Evolutionary conservation across 1,139 yeast species (phyloP), one percentile per base, ranked within the genome.

Genomic region (Debaryomyces sp.): DNA sequence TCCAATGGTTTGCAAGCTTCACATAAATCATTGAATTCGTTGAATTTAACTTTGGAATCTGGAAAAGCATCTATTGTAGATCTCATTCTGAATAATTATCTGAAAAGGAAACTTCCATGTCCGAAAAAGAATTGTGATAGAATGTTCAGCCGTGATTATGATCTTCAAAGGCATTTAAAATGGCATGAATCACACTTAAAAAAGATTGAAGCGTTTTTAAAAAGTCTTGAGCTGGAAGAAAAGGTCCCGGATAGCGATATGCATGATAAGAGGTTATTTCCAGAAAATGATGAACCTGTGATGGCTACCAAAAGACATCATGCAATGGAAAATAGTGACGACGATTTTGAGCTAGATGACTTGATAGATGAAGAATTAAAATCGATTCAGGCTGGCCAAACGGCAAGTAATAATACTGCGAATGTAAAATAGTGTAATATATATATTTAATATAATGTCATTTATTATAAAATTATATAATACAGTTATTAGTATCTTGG

Each of bases 181-280:
- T 81, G 87, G 86, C 89, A 84, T 58, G 71, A 72, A 9, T 65
- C 66, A 21, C 72, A 73, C 33, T 56, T 69, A 49, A 54, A 53
- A 39, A 69, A 64, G 53, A 66, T 75, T 10, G 72, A 71, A 47
- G 52, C 52, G 8, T 75, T 66, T 47, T 63, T 76, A 50, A 57
- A 56, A 6, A 62, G 71, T 1, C 56, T 75, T 36, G 66, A 64
- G 26, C 45, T 54, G 13, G 58, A 53, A n/a, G 50, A 46, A 26
- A 23, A 24, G 8, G 50, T 46, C 15, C 44, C 18, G 12, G 18
- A 44, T 22, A 48, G 46, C 32, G n/a, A 12, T 21, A 42, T 33
- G 27, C 33, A 32, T 12, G 47, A 48, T 15, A 23, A 42, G 46
- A 26, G 38, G 24, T 10, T 13, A 8, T 24, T 21, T 13, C 22